Evolutionary conservation across 345 rosid species (phyloP).

Genomic region (Dimocarpus longan): DNA sequence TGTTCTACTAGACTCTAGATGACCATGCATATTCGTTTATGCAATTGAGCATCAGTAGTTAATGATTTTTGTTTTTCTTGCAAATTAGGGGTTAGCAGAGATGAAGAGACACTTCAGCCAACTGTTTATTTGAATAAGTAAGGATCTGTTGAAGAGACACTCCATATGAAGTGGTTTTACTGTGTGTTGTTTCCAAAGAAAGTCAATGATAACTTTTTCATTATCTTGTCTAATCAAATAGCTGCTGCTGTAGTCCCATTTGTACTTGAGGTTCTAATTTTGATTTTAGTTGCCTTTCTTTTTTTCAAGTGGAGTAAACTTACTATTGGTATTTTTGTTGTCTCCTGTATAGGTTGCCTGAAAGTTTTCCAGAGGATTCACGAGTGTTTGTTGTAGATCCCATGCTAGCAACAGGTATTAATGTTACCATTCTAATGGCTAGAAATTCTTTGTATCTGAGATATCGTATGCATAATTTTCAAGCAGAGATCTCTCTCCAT

Average conservation of each 20-base stretch:
- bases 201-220: background rate
- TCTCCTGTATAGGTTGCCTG: conserved; percentile 68
- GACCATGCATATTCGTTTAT: background rate
- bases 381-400: conserved; percentile 89
- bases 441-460: conserved; percentile 3
- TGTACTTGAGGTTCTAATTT: background rate
- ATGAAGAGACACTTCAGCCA: conserved; percentile 89
- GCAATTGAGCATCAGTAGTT: conserved; percentile 18
- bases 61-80: conserved; percentile 17
- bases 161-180: background rate
- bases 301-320: background rate
- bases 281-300: background rate
- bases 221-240: background rate
- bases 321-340: conserved; percentile 6
- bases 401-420: conserved; percentile 85
- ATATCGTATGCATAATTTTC: background rate
- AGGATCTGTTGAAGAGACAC: conserved; percentile 27
- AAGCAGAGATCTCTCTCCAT: background rate
- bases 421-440: background rate
- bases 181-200: background rate
- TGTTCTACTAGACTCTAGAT: background rate
- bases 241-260: background rate
- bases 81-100: conserved; percentile 61
- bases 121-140: conserved; percentile 84
- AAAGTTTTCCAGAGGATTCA: conserved; percentile 58